Evolutionary conservation across 345 rosid species (phyloP).

Genomic region (Eucalyptus regnans): DNA sequence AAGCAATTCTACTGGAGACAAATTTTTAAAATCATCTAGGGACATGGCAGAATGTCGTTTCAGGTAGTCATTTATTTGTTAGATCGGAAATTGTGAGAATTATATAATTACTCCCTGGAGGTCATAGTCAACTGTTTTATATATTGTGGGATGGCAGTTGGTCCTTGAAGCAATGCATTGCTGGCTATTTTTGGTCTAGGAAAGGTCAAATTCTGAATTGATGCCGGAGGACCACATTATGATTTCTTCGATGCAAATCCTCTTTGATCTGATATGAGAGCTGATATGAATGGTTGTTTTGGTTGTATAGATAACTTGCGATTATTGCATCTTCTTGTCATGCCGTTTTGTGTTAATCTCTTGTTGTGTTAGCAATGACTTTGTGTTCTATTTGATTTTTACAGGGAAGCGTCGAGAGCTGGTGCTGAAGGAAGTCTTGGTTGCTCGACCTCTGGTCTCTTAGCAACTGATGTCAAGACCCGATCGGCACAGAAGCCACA

Average conservation of each 20-base stretch:
- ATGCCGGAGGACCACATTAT: neutral
- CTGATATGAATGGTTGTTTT: neutral
- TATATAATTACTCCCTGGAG: neutral
- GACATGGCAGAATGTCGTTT: constrained; percentile 59
- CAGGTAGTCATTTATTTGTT: constrained; percentile 31
- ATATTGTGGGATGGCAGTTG: neutral
- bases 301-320: neutral
- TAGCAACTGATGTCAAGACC: constrained; percentile 43
- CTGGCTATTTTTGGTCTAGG: neutral
- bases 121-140: neutral
- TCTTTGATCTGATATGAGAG: neutral
- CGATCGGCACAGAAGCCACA: constrained; percentile 34
- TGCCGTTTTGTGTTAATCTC: neutral
- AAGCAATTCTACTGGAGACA: constrained; percentile 18
- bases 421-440: constrained; percentile 37
- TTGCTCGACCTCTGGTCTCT: constrained; percentile 57
- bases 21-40: constrained; percentile 30
- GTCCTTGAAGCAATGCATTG: neutral
- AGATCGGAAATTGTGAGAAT: neutral
- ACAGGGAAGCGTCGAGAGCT: constrained; percentile 61
- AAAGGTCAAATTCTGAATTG: neutral
- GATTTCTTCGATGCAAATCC: neutral
- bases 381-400: neutral
- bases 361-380: neutral
- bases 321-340: neutral